Base-by-base conservation (phyloP, 2,329 filamentous ascomycete genomes). In the Tothia fuscella region DNA sequence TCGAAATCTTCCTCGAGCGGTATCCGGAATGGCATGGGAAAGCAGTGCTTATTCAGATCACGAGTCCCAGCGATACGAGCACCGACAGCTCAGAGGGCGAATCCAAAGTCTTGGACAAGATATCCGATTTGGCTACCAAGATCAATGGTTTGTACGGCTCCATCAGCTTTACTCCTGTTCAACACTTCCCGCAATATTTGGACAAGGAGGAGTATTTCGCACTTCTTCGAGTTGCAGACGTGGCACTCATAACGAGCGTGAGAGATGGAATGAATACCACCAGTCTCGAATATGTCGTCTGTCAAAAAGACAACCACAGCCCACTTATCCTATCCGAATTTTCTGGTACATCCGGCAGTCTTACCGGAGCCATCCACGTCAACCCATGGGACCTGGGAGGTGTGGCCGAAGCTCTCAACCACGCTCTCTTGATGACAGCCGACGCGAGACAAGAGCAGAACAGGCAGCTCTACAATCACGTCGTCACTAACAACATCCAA, bases 261-360 rank as follows among this genome's bases (percentile, higher is more conserved):
- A 78, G 89, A 46, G 91, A 96, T 59, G 89, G 89, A 45, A 95
- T 96, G 88, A 96, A 95, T 66, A 95, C 89, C 0, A 94, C 88
- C 16, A 93, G 86, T 57, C 68, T 96, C 51, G 91, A 96, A 62
- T 96, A 95, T 57, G 79, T 96, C 44, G 74, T 94, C 44, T 93
- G 86, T 59, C 89, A 96, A 62, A 82, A 85, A 54, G 81, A 91
- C 48, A 80, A 79, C 43, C 78, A 88, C 51, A 84, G 88, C 1
- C 89, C 88, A 2, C 68, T 96, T 35, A 95, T 96, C 50, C 74
- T 96, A 19, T 96, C 91, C 12, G 89, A 96, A 60, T 96, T 96
- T 61, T 95, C 88, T 48, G 89, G 89, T 45, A 95, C 89, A 1
- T 87, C 89, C 24, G 84, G 84, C 41, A 91, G 80, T 43, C 71